A percentile compares a stretch with the other conserved stretches of the same genome.
Evolutionary conservation across 768 basidiomycete species (phyloP).

Genomic region (Vararia minispora): DNA sequence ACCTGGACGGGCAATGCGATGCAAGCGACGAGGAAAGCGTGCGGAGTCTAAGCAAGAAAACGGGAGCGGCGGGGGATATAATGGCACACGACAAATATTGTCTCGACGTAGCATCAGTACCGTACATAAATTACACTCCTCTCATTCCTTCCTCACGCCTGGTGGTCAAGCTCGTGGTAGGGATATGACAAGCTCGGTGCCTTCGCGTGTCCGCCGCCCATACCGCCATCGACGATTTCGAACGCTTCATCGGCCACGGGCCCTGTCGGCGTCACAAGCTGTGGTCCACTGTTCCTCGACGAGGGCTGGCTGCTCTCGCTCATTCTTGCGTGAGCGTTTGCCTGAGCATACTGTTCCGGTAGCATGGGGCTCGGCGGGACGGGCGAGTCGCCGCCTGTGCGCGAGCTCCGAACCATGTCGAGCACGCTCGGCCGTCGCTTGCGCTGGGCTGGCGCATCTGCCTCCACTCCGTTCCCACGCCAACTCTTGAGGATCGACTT

Average conservation of each 20-base stretch:
- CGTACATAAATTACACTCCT: background rate
- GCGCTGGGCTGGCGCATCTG: constrained; percentile 28
- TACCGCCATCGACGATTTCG: constrained; percentile 46
- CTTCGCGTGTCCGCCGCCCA: constrained; percentile 19
- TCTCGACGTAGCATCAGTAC: constrained; percentile 28
- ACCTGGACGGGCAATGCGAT: too few relatives aligned
- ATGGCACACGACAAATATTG: too few relatives aligned
- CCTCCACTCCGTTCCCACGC: constrained; percentile 32
- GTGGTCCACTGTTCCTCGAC: background rate
- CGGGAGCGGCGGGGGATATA: too few relatives aligned
- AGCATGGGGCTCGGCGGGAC: constrained; percentile 57
- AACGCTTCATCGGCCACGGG: constrained; percentile 29
- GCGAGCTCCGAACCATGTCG: constrained; percentile 22
- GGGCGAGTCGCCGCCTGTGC: constrained; percentile 29
- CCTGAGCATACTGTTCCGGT: constrained; percentile 25
- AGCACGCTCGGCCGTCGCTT: constrained; percentile 38
- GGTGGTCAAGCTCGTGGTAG: constrained; percentile 40
- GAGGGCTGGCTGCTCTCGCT: background rate
- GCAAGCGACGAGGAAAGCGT: too few relatives aligned
- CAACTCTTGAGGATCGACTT: constrained; percentile 67
- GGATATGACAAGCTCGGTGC: constrained; percentile 39
- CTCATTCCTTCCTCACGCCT: constrained; percentile 3
- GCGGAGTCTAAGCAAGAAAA: too few relatives aligned
- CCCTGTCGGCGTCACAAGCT: constrained; percentile 5
- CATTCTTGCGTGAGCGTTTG: constrained; percentile 5